These are phyloP conservation scores for Caloboletus inedulis DNA, from an alignment of 1,284 basidiomycete genomes.

Conservation along the genomic window DNA sequence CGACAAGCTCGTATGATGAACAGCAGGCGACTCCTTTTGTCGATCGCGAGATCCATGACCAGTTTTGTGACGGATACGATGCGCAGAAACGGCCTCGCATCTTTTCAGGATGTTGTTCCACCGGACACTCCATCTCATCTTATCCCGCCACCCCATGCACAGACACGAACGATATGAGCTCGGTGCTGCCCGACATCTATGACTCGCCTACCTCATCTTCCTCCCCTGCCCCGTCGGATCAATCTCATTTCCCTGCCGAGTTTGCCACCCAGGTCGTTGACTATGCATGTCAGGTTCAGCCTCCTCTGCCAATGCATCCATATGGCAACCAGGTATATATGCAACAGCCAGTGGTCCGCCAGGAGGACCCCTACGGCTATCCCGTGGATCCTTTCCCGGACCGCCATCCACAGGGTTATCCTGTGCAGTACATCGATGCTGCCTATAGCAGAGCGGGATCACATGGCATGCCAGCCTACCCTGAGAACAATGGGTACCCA, in stretches of 20 bases:
- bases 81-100: slow-evolving; percentile 16
- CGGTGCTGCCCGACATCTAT: slow-evolving; percentile 12
- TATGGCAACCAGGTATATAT: slow-evolving; percentile 8
- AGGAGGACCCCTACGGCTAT: slow-evolving; percentile 12
- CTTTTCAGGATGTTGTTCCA: slow-evolving; percentile 8
- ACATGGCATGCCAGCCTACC: slow-evolving; percentile 15
- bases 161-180: slow-evolving; percentile 16
- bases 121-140: slow-evolving; percentile 6
- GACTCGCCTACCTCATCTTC: slow-evolving; percentile 29
- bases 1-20: slow-evolving; percentile 14
- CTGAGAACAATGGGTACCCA: slow-evolving; percentile 16
- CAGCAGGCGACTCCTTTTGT: slow-evolving; percentile 2
- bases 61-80: slow-evolving; percentile 13
- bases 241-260: slow-evolving; percentile 19
- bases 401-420: slow-evolving; percentile 13
- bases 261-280: slow-evolving; percentile 1
- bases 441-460: slow-evolving; percentile 9
- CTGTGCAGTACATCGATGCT: slow-evolving; percentile 11
- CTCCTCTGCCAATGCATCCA: slow-evolving; percentile 4
- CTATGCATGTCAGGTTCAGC: slow-evolving; percentile 2
- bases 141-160: slow-evolving; percentile 13
- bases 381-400: slow-evolving; percentile 14
- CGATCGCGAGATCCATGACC: slow-evolving; percentile 9
- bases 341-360: slow-evolving; percentile 9
- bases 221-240: slow-evolving; percentile 25